Conservation (phyloP, 371 early-diverging fungal genomes). For the Catenaria anguillulae region DNA sequence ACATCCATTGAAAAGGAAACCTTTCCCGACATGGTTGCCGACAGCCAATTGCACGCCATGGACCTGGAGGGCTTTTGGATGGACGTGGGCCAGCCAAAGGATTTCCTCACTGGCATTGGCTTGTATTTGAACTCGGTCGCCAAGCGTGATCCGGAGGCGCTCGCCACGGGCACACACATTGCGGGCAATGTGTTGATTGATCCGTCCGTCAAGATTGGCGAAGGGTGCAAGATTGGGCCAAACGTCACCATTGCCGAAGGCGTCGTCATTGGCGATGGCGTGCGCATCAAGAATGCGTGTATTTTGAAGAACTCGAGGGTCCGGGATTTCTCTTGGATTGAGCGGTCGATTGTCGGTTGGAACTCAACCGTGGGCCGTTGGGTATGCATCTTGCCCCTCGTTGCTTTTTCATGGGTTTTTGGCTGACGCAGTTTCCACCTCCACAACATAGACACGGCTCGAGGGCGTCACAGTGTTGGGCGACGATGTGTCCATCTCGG, state of each 20-base stretch:
- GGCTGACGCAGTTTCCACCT: neutral
- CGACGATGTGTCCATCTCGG: constrained; percentile 81
- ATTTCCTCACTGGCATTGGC: constrained; percentile 90
- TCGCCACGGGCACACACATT: constrained; percentile 31
- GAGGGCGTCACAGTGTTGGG: constrained; percentile 88
- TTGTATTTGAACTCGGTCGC: constrained; percentile 73
- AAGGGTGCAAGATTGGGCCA: constrained; percentile 87
- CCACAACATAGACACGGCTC: constrained; percentile 49
- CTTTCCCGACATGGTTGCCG: constrained; percentile 86
- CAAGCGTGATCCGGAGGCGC: constrained; percentile 48
- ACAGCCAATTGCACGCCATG: constrained; percentile 70
- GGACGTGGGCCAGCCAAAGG: constrained; percentile 99
- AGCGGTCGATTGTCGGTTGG: constrained; percentile 93
- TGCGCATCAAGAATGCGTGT: constrained; percentile 74
- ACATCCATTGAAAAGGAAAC: constrained; percentile 97
- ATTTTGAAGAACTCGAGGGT: constrained; percentile 75
- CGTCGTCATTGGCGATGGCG: constrained; percentile 88
- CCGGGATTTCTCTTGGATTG: constrained; percentile 80
- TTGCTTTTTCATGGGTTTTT: neutral
- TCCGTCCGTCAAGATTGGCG: constrained; percentile 79
- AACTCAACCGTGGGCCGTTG: constrained; percentile 83
- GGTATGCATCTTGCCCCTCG: constrained; percentile 20
- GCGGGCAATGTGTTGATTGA: constrained; percentile 76
- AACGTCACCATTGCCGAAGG: constrained; percentile 88
- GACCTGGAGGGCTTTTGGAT: constrained; percentile 98